phyloP scores from a whole-genome alignment of 257 asterid species.

The Anisodus tanguticus region DNA sequence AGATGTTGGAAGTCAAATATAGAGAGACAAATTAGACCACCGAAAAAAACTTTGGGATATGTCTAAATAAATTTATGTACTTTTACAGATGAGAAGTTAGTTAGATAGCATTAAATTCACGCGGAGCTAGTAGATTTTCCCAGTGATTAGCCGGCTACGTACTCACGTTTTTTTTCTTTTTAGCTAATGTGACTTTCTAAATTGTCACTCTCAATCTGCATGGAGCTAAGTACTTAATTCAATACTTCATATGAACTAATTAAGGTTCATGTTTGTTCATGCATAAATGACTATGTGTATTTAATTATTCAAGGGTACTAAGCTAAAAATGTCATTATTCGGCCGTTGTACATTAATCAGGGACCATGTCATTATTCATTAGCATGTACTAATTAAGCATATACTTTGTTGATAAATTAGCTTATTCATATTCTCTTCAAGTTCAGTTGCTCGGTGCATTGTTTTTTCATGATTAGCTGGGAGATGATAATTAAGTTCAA shows the following conservation, averaged over 20 bases:
- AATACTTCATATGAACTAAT: not conserved
- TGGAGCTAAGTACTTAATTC: not conserved
- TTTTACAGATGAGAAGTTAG: conserved; percentile 27
- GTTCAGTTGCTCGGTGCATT: conserved; percentile 8
- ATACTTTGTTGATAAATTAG: too few relatives aligned
- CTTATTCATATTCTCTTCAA: not conserved
- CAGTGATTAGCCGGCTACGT: not conserved
- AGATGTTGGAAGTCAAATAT: conserved; percentile 21
- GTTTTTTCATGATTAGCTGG: not conserved
- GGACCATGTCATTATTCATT: not conserved
- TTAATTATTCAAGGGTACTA: not conserved
- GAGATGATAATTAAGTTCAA: not conserved
- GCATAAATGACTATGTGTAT: not conserved
- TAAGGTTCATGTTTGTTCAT: not conserved
- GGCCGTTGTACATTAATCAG: not conserved
- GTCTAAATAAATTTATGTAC: not conserved
- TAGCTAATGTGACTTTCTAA: not conserved
- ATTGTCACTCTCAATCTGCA: not conserved
- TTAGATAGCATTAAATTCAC: conserved; percentile 33
- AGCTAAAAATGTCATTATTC: not conserved
- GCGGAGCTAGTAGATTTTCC: conserved; percentile 21
- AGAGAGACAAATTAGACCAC: conserved; percentile 3
- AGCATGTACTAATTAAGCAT: too few relatives aligned
- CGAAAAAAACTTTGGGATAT: not conserved
- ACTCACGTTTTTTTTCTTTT: not conserved